Evolutionary conservation across 2,329 filamentous ascomycete genomes (phyloP).

Genomic region (Trichoderma atroviride): DNA sequence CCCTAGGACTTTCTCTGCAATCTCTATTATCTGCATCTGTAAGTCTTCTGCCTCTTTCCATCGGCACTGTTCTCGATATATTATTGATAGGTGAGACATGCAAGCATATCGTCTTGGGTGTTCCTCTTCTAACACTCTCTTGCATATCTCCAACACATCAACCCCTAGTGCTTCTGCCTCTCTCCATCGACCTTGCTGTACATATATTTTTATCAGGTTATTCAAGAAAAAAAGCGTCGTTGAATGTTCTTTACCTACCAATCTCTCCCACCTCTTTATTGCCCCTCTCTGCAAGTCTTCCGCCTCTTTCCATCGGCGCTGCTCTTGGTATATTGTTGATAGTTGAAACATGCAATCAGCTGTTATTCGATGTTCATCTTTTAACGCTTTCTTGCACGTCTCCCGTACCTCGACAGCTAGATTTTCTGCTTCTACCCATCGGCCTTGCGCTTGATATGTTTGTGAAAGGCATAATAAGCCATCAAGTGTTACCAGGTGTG

Average conservation of each 20-base stretch:
- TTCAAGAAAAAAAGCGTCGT: too few species aligned
- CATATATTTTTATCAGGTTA: too few species aligned
- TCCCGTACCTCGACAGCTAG: neutral
- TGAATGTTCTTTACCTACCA: too few species aligned
- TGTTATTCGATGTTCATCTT: too few species aligned
- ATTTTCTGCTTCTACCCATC: neutral
- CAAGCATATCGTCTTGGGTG: too few species aligned
- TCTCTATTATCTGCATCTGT: neutral
- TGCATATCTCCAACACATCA: neutral
- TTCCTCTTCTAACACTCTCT: neutral
- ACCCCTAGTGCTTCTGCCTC: too few species aligned
- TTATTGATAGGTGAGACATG: neutral
- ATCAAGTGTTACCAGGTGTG: too few species aligned
- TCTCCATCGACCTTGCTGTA: too few species aligned
- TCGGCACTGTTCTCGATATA: slow-evolving; percentile 1
- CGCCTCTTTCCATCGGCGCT: slow-evolving; percentile 23
- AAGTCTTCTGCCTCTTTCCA: slow-evolving; percentile 22
- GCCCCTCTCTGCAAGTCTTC: slow-evolving; percentile 8
- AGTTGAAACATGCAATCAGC: neutral
- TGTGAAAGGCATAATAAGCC: too few species aligned
- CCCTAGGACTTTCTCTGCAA: neutral
- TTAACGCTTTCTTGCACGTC: neutral
- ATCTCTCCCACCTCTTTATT: too few species aligned
- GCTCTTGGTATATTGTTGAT: neutral
- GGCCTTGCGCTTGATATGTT: too few species aligned